Base-by-base conservation (phyloP, 2,329 filamentous ascomycete species). In the Metarhizium robertsii region DNA sequence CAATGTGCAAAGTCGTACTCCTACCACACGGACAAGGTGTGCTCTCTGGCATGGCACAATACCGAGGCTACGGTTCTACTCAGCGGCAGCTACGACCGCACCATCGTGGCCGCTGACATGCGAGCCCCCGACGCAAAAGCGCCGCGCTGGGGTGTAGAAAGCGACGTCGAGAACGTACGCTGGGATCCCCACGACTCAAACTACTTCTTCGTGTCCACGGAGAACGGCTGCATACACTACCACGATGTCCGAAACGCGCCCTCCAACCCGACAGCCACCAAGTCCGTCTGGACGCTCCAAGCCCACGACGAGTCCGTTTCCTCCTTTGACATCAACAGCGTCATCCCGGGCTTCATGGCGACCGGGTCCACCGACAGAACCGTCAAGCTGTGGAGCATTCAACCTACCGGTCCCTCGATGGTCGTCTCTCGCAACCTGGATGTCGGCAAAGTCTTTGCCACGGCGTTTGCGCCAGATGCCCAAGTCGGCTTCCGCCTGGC, bases 11-110 rank as follows among this genome's bases (percentile, higher is more conserved):
- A 96, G 75, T 96, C 92, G 48, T 99, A 99, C 78, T 80, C 83
- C 16, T 90, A 95, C 73, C 94, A 99, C 75, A 95, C 90, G 40
- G 94, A 96, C 79, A 99, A 99, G 76, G 92, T 97, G 61, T 99
- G 92, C 79, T 90, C 92, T 25, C 76, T 99, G 55, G 88, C 92
- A 61, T 99, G 95, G 94, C 90, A 97, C 75, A 81, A 88, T 0
- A 81, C 79, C 47, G 89, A 96, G 70, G 85, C 92, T 2, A 96
- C 94, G 0, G 84, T 95, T 20, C 79, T 99, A 29, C 80, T 99
- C 57, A 95, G 87, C 65, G 94, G 94, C 58, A 95, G 90, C 68
- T 99, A 97, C 74, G 94, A 99, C 71, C 85, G 91, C 61, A 97
- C 92, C 3, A 81, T 96, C 10, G 90, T 96, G 8, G 91, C 90